These are phyloP conservation scores for Apiospora kogelbergensis DNA, from an alignment of 2,329 filamentous ascomycete species.

Conservation along the genomic window DNA sequence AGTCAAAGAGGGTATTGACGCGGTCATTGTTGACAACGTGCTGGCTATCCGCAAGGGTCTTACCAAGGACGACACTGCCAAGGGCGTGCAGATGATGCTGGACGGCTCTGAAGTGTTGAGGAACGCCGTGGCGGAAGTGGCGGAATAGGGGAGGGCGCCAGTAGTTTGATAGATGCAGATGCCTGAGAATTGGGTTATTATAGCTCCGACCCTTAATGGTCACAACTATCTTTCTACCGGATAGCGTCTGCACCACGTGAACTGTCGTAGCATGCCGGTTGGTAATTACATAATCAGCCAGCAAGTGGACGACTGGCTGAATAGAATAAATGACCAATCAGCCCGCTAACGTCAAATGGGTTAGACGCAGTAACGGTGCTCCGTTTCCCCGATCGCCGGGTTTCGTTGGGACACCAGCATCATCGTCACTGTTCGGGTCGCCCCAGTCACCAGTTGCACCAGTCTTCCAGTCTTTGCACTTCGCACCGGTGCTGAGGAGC, in stretches of 20 bases:
- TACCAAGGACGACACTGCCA: conserved; percentile 45
- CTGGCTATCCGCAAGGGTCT: conserved; percentile 90
- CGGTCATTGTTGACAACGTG: conserved; percentile 95
- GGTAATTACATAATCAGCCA: too few relatives aligned
- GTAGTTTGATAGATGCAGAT: neutral
- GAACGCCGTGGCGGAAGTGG: neutral
- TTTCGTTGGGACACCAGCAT: neutral
- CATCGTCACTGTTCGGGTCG: neutral
- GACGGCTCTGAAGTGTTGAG: neutral
- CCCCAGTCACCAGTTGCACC: neutral
- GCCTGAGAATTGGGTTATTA: neutral
- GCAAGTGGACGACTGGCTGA: too few relatives aligned
- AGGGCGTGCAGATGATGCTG: neutral
- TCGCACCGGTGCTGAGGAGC: neutral
- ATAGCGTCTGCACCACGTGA: too few relatives aligned
- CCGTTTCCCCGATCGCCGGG: neutral
- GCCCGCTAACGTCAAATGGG: too few relatives aligned
- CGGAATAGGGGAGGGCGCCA: conserved; percentile 7
- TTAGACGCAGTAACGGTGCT: neutral
- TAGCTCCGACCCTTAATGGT: too few relatives aligned
- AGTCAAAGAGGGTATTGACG: conserved; percentile 94
- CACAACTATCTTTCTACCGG: too few relatives aligned
- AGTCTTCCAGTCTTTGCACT: too few relatives aligned
- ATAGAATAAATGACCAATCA: too few relatives aligned
- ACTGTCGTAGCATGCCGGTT: too few relatives aligned